A percentile compares a stretch with the other conserved stretches of the same genome.
Conservation (phyloP, 768 basidiomycete species). For the Calocybe cyanea region DNA sequence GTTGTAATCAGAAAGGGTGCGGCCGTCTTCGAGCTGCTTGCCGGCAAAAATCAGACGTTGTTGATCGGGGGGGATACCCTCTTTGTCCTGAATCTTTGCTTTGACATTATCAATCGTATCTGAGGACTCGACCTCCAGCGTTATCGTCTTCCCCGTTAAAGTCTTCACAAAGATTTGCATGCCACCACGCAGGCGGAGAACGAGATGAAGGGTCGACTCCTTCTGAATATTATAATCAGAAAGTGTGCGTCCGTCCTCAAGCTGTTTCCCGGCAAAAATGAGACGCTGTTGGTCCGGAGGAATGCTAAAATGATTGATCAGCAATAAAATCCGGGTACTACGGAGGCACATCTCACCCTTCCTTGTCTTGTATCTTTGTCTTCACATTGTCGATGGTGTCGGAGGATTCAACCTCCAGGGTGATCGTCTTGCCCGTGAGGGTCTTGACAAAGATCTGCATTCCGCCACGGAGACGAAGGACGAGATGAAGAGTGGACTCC, state of each 20-base stretch:
- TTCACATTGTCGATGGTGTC: constrained; percentile 78
- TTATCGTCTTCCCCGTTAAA: constrained; percentile 87
- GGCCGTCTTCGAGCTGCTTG: constrained; percentile 89
- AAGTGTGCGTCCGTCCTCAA: constrained; percentile 90
- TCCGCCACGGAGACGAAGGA: constrained; percentile 40
- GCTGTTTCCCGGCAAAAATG: constrained; percentile 96
- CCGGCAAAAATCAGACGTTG: constrained; percentile 91
- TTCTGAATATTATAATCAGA: constrained; percentile 95
- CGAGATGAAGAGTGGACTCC: constrained; percentile 58
- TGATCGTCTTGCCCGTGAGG: constrained; percentile 86
- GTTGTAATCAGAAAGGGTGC: constrained; percentile 87
- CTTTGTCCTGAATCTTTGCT: constrained; percentile 93
- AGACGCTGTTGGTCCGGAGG: constrained; percentile 91
- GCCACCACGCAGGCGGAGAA: constrained; percentile 88
- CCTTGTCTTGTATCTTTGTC: constrained; percentile 85
- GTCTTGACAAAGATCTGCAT: constrained; percentile 93
- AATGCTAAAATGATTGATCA: constrained; percentile 35
- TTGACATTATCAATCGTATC: constrained; percentile 89
- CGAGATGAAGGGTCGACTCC: constrained; percentile 87
- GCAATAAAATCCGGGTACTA: not conserved
- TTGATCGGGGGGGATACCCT: constrained; percentile 82
- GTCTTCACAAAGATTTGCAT: constrained; percentile 87
- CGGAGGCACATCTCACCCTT: constrained; percentile 38
- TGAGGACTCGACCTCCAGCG: constrained; percentile 84
- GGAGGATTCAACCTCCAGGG: constrained; percentile 79